Percentiles rank a stretch among this genome's conserved stretches.
Evolutionary conservation across 192 early-diverging fungal genomes (phyloP).

Genomic region (Coemansia aciculifera): DNA sequence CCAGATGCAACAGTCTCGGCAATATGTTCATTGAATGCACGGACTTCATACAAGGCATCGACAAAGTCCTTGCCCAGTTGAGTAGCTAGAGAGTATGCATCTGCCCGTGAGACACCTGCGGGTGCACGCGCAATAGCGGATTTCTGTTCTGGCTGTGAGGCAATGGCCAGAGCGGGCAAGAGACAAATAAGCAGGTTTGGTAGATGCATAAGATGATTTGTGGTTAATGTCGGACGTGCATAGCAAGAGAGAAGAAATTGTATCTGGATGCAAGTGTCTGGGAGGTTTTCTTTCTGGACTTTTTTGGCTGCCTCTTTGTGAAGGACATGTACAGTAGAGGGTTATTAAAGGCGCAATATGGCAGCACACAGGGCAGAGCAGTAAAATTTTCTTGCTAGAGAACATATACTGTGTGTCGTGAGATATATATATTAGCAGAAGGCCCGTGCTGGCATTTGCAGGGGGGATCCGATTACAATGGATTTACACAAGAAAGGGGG

Average conservation of each 20-base stretch:
- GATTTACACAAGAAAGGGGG: background rate
- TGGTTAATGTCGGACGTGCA: background rate
- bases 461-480: background rate
- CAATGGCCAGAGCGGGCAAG: background rate
- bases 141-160: background rate
- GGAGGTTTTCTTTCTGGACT: background rate
- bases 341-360: background rate
- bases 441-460: background rate
- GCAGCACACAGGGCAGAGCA: background rate
- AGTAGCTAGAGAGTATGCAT: constrained; percentile 16
- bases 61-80: constrained; percentile 33
- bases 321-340: background rate
- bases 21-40: constrained; percentile 12
- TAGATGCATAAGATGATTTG: background rate
- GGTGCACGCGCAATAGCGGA: background rate
- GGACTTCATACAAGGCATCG: constrained; percentile 33
- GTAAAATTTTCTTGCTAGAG: background rate
- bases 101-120: constrained; percentile 10
- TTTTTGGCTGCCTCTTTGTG: background rate
- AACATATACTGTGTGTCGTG: background rate
- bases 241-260: background rate
- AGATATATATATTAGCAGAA: background rate
- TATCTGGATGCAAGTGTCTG: background rate
- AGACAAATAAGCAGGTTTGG: constrained; percentile 1
- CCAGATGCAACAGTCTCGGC: background rate